These are phyloP conservation scores for Pythium apleroticum DNA, from an alignment of 352 stramenopile species.

Conservation along the genomic window DNA sequence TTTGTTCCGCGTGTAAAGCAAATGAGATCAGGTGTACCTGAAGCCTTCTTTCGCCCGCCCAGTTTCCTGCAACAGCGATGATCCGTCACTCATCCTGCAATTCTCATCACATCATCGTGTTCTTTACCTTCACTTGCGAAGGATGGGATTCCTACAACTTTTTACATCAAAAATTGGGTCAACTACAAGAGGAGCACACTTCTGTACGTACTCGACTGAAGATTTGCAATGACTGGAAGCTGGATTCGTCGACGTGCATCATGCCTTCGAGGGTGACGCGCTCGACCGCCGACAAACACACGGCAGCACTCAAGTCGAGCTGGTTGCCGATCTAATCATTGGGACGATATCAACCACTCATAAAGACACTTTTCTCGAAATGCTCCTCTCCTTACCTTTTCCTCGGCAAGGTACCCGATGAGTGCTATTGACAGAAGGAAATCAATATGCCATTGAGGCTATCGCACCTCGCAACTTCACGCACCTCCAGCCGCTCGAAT, in stretches of 20 bases:
- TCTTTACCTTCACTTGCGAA: constrained; percentile 66
- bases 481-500: constrained; percentile 77
- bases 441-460: too few relatives aligned
- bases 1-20: neutral
- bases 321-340: constrained; percentile 76
- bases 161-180: neutral
- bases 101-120: neutral
- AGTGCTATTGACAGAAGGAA: constrained; percentile 43
- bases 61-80: constrained; percentile 36
- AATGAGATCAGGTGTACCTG: constrained; percentile 38
- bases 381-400: constrained; percentile 67
- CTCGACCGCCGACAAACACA: constrained; percentile 64
- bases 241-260: constrained; percentile 77
- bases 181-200: too few relatives aligned
- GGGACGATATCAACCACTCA: too few relatives aligned
- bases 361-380: neutral
- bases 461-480: neutral
- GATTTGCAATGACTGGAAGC: constrained; percentile 78
- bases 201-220: constrained; percentile 76
- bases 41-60: constrained; percentile 85
- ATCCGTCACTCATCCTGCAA: neutral
- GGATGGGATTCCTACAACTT: constrained; percentile 70
- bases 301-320: constrained; percentile 51
- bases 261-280: constrained; percentile 70
- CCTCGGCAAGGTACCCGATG: constrained; percentile 56